Percentiles rank a stretch among this genome's conserved stretches.
Evolutionary conservation across 2,329 filamentous ascomycete genomes (phyloP).

Genomic region (Fusarium transvaalense): DNA sequence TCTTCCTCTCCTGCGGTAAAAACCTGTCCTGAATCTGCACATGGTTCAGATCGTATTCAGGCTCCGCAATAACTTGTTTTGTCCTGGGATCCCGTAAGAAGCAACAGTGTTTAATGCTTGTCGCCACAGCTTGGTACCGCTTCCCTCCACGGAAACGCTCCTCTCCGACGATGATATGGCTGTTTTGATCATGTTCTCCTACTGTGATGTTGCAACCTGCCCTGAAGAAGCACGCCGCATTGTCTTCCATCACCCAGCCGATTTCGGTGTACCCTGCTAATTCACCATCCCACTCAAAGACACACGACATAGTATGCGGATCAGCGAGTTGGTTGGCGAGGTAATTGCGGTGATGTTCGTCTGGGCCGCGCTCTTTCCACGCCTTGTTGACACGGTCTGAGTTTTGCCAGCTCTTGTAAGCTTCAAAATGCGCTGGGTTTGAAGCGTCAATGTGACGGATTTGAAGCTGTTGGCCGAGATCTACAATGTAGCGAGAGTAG

Average conservation of each 20-base stretch:
- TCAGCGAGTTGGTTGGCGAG: conserved; percentile 44
- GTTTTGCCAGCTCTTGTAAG: conserved; percentile 47
- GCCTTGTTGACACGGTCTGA: conserved; percentile 48
- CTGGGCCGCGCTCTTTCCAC: conserved; percentile 47
- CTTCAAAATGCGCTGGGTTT: conserved; percentile 43
- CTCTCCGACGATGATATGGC: conserved; percentile 47
- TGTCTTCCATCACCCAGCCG: conserved; percentile 49
- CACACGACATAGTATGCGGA: conserved; percentile 47
- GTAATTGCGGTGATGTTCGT: conserved; percentile 47
- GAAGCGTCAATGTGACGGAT: conserved; percentile 47
- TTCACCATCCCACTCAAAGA: conserved; percentile 49
- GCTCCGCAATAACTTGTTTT: conserved; percentile 46
- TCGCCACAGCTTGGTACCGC: conserved; percentile 46
- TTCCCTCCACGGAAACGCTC: conserved; percentile 47
- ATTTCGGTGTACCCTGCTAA: conserved; percentile 48
- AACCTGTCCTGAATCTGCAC: conserved; percentile 46
- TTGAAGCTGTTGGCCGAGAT: conserved; percentile 41
- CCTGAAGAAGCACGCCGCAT: conserved; percentile 47
- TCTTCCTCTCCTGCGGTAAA: conserved; percentile 48
- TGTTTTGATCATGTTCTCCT: conserved; percentile 49
- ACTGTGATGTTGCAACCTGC: conserved; percentile 47
- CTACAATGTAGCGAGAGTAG: conserved; percentile 48
- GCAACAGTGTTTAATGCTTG: conserved; percentile 47
- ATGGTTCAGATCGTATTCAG: conserved; percentile 40
- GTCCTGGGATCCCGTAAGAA: conserved; percentile 49